Base-by-base conservation (phyloP, 2,329 filamentous ascomycete genomes). In the Dactylellina drechsleri region DNA sequence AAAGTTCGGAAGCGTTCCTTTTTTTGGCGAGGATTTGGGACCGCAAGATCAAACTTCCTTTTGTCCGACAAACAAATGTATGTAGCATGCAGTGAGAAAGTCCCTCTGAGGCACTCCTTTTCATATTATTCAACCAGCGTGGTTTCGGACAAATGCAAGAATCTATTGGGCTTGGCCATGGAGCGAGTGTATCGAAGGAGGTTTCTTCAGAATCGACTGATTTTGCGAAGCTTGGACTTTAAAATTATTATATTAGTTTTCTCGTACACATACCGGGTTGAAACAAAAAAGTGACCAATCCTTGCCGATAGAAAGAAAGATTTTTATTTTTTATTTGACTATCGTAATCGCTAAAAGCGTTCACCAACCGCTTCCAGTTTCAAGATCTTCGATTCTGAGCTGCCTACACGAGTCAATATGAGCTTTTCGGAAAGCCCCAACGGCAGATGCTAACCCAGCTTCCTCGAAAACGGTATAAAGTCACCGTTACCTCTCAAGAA, bases 381-480 rank as follows among this genome's bases (percentile, higher is more conserved):
- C 71, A 65, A 59, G 64, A 75, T 75, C 71, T 64, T 75, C 71
- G 61, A 23, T 75, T 68, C 57, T 47, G 71, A 75, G 71, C 57
- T 75, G 64, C 71, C 71, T 59, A n/a, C 62, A 67, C 49, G 52
- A 67, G 64, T 56, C 50, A 64, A 59, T 64, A 58, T 65, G 64
- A 68, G 52, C 64, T 47, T 67, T 75, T 68, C 71, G 71, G 71
- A 66, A 75, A 75, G 64, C 57, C 57, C 62, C 53, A 43, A 62
- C 57, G 71, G 60, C 62, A 57, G 52, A 56, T 58, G 4, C 6
- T 15, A 28, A 16, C n/a, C 71, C 57, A 75, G 20, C 71, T 75
- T 75, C 71, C 71, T 75, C 53, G 67, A 68, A 64, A 49, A 57
- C 47, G 64, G 57, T 75, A 75, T 59, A 75, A 75, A 75, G 70